Evolutionary conservation across 176 grass and related monocot genomes (phyloP).

Genomic region (Bromus sterilis): DNA sequence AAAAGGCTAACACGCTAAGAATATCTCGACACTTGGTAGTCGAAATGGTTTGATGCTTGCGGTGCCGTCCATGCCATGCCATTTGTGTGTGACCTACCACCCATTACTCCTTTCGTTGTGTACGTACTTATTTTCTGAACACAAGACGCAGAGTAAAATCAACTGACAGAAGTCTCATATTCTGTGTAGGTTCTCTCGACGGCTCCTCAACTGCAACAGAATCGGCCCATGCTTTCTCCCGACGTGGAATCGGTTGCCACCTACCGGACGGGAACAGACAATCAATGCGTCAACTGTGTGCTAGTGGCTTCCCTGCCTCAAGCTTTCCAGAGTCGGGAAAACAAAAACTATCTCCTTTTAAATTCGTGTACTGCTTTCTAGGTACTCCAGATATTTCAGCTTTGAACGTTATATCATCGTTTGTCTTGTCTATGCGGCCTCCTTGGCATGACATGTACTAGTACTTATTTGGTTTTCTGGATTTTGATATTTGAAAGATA

Average conservation of each 20-base stretch:
- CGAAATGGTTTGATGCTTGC: too few species aligned
- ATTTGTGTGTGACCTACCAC: too few species aligned
- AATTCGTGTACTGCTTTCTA: background rate
- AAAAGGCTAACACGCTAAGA: too few species aligned
- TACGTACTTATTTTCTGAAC: too few species aligned
- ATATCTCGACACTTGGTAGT: too few species aligned
- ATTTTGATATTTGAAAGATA: background rate
- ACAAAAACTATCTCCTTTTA: background rate
- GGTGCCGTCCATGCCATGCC: too few species aligned
- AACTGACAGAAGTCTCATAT: background rate
- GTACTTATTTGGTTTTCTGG: background rate
- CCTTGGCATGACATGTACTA: background rate
- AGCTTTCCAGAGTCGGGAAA: background rate
- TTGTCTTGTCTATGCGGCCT: background rate
- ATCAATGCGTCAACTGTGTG: too few species aligned
- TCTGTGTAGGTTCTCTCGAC: background rate
- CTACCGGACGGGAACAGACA: background rate
- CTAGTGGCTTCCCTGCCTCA: background rate
- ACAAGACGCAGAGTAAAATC: too few species aligned
- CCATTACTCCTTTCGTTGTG: too few species aligned
- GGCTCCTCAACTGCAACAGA: background rate
- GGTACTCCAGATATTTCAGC: background rate
- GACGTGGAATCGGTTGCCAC: background rate
- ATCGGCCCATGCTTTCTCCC: background rate
- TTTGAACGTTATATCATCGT: background rate